These are phyloP conservation scores for Rhinocladiella mackenziei DNA, from an alignment of 2,329 filamentous ascomycete species.

Conservation along the genomic window DNA sequence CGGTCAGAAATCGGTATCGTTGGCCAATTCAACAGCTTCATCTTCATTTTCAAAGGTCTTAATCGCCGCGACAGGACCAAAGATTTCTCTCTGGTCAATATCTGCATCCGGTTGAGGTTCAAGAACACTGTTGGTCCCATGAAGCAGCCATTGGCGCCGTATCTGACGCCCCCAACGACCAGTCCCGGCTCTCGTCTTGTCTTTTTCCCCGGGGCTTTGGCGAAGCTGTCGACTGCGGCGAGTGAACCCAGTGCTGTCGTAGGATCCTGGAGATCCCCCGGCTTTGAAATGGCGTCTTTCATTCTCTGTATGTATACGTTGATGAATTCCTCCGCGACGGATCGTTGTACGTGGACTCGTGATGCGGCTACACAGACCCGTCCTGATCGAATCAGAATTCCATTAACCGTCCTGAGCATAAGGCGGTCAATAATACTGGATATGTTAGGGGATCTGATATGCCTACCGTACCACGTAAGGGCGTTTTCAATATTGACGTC, in stretches of 20 bases:
- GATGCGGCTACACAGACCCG: constrained; percentile 64
- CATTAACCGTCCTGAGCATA: no score
- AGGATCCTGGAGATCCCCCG: constrained; percentile 65
- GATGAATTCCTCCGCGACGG: constrained; percentile 58
- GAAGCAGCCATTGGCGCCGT: constrained; percentile 38
- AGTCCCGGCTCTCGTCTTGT: constrained; percentile 47
- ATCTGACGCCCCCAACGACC: constrained; percentile 35
- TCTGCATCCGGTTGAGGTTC: constrained; percentile 33
- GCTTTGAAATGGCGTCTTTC: constrained; percentile 51
- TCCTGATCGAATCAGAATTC: constrained; percentile 58
- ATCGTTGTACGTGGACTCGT: constrained; percentile 60
- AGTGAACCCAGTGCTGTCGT: constrained; percentile 45
- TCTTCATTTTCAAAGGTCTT: constrained; percentile 38
- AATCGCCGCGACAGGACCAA: constrained; percentile 42
- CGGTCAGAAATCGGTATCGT: constrained; percentile 41
- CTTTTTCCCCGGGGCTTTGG: constrained; percentile 40
- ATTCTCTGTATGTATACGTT: constrained; percentile 38
- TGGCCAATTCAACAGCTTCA: constrained; percentile 38
- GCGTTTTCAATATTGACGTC: constrained; percentile 44
- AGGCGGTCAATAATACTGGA: no score
- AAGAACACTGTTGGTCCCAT: constrained; percentile 38
- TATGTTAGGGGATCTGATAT: no score
- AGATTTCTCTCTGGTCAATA: constrained; percentile 41
- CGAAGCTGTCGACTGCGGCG: constrained; percentile 39
- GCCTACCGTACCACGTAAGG: constrained; percentile 35